Base-by-base conservation (phyloP, 1,139 yeast species). In the Saccharomyces uvarum region DNA sequence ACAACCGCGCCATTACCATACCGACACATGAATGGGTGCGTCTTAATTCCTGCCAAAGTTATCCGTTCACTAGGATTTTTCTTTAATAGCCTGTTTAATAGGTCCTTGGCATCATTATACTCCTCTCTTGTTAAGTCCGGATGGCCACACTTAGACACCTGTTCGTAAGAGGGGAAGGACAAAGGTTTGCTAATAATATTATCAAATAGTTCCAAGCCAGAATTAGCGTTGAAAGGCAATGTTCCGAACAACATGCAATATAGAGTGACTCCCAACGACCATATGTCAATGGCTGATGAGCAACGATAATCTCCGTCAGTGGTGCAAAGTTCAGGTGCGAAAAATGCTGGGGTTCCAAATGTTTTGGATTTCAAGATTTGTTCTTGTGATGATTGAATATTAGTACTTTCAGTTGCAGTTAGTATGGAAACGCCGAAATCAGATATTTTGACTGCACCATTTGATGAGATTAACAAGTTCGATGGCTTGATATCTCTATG, bases 401-500 rank as follows among this genome's bases (percentile, higher is more conserved):
- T 83, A 63, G 74, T 78, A 58, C 86, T 73, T 2, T 82, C 77
- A 1, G 75, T 70, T 63, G 75, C 66, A 0, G 87, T 77, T 1
- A 95, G 93, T 71, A 88, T 88, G 1, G 98, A 89, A 8, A 95
- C 97, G 19, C 99, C 99, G 72, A 95, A 95, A 73, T 93, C 99
- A 28, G 96, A 86, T 41, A 95, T 95, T 70, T 93, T 93, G 31
- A 93, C 98, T 2, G 79, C 77, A 54, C 86, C 83, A 60, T 87
- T 84, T 19, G 81, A 76, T 42, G 88, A 79, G 2, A 90, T 83
- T 54, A 95, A 76, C 56, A 95, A 72, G 67, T 95, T 95, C 2
- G 99, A 97, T 0, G 99, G 99, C 69, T 95, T 95, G 57, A 95
- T 93, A 70, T 95, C 99, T 57, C 99, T 80, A 71, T 95, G 99